A percentile compares a stretch with the other conserved stretches of the same genome.
phyloP scores from a whole-genome alignment of 2,329 filamentous ascomycete genomes.

The Fusarium sp. region DNA sequence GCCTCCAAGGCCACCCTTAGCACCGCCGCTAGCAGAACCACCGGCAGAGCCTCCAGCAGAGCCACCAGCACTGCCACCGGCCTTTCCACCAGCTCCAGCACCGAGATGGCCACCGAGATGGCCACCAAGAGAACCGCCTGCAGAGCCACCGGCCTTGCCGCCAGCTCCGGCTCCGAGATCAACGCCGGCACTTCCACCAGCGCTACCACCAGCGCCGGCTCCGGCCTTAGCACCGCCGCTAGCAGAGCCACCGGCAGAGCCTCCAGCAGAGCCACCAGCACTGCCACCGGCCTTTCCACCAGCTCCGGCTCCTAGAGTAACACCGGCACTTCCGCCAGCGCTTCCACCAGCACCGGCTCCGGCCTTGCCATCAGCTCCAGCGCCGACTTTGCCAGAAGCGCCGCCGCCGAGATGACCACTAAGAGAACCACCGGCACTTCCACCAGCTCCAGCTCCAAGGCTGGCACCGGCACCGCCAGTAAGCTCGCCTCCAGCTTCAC shows the following conservation, averaged over 20 bases:
- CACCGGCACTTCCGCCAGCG: not conserved
- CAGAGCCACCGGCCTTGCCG: not conserved
- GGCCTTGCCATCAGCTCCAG: not conserved
- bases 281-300: not conserved
- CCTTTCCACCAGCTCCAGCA: not conserved
- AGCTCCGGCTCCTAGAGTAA: not conserved
- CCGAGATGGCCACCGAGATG: not conserved
- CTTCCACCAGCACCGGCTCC: not conserved
- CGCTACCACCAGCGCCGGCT: not conserved
- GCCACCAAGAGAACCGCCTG: not conserved
- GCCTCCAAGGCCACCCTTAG: constrained; percentile 1
- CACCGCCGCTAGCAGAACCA: not conserved
- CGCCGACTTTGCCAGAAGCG: not conserved
- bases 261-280: not conserved
- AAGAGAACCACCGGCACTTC: not conserved
- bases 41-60: not conserved
- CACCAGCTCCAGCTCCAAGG: constrained; percentile 21
- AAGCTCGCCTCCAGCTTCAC: constrained; percentile 11
- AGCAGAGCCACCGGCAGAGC: not conserved
- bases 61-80: not conserved
- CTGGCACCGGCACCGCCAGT: constrained; percentile 11
- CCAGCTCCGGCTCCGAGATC: not conserved
- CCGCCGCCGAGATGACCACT: not conserved
- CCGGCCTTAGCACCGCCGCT: not conserved
- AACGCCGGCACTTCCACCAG: not conserved